Evolutionary conservation across 2,329 filamentous ascomycete genomes (phyloP).

Genomic region (Verticillium nonalfalfae): DNA sequence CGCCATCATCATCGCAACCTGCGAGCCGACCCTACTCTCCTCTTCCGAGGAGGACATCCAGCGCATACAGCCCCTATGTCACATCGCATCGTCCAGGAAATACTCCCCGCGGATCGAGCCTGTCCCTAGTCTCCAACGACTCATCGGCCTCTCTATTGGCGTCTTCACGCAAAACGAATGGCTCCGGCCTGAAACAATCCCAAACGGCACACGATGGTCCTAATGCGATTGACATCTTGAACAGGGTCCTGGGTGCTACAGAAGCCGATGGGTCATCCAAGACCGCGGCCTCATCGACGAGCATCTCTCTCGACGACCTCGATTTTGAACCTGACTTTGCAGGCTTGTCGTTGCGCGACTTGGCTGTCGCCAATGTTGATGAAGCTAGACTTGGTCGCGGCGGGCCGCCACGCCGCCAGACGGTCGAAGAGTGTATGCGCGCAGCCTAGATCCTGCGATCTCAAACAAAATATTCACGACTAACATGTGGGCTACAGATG

Average conservation of each 20-base stretch:
- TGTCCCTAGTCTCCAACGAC: constrained; percentile 71
- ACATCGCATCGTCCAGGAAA: constrained; percentile 62
- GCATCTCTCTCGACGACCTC: constrained; percentile 44
- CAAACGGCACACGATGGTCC: constrained; percentile 44
- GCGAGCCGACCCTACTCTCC: constrained; percentile 67
- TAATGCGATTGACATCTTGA: constrained; percentile 67
- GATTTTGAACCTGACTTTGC: constrained; percentile 71
- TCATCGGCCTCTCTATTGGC: constrained; percentile 70
- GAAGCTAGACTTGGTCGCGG: constrained; percentile 14
- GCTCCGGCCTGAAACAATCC: constrained; percentile 59
- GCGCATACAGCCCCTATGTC: constrained; percentile 61
- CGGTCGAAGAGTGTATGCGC: constrained; percentile 64
- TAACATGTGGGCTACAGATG: constrained; percentile 42
- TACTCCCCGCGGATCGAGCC: constrained; percentile 66
- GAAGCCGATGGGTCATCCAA: constrained; percentile 8
- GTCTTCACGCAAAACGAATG: constrained; percentile 59
- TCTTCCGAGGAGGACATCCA: constrained; percentile 59
- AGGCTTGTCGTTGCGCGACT: constrained; percentile 68
- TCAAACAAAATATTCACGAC: neutral
- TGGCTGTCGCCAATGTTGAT: constrained; percentile 37
- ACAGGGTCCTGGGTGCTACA: constrained; percentile 31
- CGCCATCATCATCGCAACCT: constrained; percentile 42
- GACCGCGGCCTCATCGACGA: constrained; percentile 9
- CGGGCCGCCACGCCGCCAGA: constrained; percentile 46
- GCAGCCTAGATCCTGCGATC: neutral